These are phyloP conservation scores for Wakefieldia striispora DNA, from an alignment of 768 basidiomycete genomes.

Conservation along the genomic window DNA sequence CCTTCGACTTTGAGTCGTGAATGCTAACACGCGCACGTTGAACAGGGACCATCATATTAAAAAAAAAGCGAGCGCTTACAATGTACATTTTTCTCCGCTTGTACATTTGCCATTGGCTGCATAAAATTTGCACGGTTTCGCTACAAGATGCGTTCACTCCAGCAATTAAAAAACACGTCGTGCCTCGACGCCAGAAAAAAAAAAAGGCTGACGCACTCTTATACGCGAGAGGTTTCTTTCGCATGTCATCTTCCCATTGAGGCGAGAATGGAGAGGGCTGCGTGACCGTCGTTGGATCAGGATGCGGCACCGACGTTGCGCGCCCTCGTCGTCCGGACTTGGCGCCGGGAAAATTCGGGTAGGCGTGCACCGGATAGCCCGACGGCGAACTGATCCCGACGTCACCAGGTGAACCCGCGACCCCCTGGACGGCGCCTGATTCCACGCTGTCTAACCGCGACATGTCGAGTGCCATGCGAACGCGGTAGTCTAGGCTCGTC, in stretches of 20 bases:
- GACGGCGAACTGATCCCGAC: constrained; percentile 12
- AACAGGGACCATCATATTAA: not conserved
- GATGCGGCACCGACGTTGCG: constrained; percentile 10
- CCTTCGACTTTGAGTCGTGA: constrained; percentile 34
- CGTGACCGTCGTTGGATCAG: constrained; percentile 1
- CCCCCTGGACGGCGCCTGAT: not conserved
- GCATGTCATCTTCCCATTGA: constrained; percentile 16
- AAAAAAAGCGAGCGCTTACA: constrained; percentile 39
- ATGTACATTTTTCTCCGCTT: constrained; percentile 55
- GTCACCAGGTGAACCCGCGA: constrained; percentile 8
- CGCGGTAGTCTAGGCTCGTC: constrained; percentile 11
- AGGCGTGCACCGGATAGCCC: constrained; percentile 6
- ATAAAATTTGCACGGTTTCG: constrained; percentile 62
- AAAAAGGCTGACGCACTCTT: constrained; percentile 25
- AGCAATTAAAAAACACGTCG: not conserved
- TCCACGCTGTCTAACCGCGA: constrained; percentile 1
- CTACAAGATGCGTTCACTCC: constrained; percentile 28
- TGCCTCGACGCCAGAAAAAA: not conserved
- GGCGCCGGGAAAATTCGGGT: constrained; percentile 16
- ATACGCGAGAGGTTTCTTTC: constrained; percentile 23
- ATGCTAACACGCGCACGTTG: constrained; percentile 35
- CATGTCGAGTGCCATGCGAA: constrained; percentile 5
- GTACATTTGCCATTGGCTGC: constrained; percentile 45
- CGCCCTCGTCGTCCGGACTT: constrained; percentile 6
- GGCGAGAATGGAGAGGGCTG: not conserved